These are phyloP conservation scores for Apiotrichum sp. DNA, from an alignment of 1,284 basidiomycete species.

Conservation along the genomic window DNA sequence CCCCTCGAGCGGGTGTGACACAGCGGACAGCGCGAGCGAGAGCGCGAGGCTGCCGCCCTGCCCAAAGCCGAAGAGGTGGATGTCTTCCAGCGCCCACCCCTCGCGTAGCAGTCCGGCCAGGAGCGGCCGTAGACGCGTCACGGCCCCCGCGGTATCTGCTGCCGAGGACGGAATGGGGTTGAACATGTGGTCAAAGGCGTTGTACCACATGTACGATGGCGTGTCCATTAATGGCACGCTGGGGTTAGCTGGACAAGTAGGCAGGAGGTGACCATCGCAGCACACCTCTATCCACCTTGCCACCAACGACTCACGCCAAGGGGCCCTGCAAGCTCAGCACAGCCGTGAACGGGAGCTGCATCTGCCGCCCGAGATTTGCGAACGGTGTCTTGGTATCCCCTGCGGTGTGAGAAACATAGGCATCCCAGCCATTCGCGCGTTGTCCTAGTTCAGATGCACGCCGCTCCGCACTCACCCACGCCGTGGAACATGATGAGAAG, in stretches of 20 bases:
- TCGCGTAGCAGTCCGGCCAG: constrained; percentile 54
- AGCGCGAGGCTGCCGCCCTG: constrained; percentile 77
- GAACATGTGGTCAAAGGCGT: constrained; percentile 71
- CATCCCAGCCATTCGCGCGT: too few relatives aligned
- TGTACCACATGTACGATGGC: constrained; percentile 62
- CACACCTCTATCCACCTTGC: too few relatives aligned
- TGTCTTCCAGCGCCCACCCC: constrained; percentile 60
- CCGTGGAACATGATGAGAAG: constrained; percentile 80
- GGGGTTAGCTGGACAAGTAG: background rate
- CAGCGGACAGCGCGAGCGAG: constrained; percentile 55
- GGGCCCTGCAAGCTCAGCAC: constrained; percentile 71
- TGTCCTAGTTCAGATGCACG: background rate
- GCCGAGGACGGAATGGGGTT: constrained; percentile 58
- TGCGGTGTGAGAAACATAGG: background rate
- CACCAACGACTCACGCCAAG: constrained; percentile 54
- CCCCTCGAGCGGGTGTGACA: constrained; percentile 1
- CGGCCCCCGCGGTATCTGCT: constrained; percentile 59
- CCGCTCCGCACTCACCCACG: constrained; percentile 55
- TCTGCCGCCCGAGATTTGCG: constrained; percentile 59
- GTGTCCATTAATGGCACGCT: background rate
- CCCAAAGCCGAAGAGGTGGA: constrained; percentile 84
- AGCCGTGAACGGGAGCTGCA: constrained; percentile 82
- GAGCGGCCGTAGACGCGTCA: constrained; percentile 51
- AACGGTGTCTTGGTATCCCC: constrained; percentile 70
- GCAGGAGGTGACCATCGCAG: too few relatives aligned